These are phyloP conservation scores for Arthrobotrys pseudoclavata DNA, from an alignment of 2,329 filamentous ascomycete species.

Conservation along the genomic window DNA sequence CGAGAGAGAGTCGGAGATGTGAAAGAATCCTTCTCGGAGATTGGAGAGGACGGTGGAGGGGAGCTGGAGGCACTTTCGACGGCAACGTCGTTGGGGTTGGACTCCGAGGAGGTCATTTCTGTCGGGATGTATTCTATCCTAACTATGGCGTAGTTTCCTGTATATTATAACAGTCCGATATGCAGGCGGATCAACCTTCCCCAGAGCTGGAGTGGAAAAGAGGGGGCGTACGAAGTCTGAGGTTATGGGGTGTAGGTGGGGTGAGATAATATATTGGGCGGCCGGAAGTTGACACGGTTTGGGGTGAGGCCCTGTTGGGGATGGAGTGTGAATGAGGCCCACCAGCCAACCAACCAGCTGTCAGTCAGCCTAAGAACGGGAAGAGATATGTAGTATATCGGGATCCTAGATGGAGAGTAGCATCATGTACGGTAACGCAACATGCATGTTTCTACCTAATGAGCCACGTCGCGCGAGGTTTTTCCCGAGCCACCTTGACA, in stretches of 20 bases:
- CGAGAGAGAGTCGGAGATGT: conserved; percentile 52
- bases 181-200: neutral
- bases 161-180: neutral
- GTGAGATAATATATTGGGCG: neutral
- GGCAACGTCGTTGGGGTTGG: conserved; percentile 41
- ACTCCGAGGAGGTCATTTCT: conserved; percentile 41
- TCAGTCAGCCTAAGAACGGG: neutral
- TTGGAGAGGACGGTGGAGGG: conserved; percentile 51
- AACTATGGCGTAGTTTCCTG: neutral
- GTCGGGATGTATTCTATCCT: neutral
- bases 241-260: neutral
- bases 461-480: conserved; percentile 42
- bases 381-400: neutral
- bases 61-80: conserved; percentile 53
- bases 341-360: conserved; percentile 3
- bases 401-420: conserved; percentile 7
- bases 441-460: neutral
- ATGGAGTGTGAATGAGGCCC: no score
- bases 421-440: neutral
- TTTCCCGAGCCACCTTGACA: neutral
- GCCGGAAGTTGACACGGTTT: conserved; percentile 26
- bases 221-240: neutral
- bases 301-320: neutral
- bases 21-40: conserved; percentile 45
- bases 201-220: neutral